Base-by-base conservation (phyloP, 1,284 basidiomycete species). In the Anthracocystis setariae region DNA sequence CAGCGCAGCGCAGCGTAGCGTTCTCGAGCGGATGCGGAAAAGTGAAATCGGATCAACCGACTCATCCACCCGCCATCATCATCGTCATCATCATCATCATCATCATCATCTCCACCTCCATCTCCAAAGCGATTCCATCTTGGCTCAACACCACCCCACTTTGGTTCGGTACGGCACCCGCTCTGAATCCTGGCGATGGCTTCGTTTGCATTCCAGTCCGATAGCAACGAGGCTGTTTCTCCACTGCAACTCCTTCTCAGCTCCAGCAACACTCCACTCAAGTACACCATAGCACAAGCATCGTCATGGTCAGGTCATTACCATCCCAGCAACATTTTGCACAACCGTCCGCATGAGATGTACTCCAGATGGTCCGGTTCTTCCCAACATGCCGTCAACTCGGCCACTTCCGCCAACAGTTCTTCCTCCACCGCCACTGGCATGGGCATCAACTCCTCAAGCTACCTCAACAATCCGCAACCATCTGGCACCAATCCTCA, bases 301-400 rank as follows among this genome's bases (percentile, higher is more conserved):
- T 82, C 80, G 15, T 78, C 78, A 12, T 78, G 79, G 58, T 76
- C 76, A 25, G 69, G 78, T 23, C 37, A 65, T 29, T 83, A 80
- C 47, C 62, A 62, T 43, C 82, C 82, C 3, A 51, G 68, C 51
- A 73, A 81, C 60, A 76, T 82, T 57, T 65, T 76, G 15, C 45
- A 62, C 32, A 72, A 78, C 48, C 63, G 61, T 2, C 79, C 81
- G 0, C 50, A 57, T 24, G 79, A 80, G 29, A 71, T 79, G 37
- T 58, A 65, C 15, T 73, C 72, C 24, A 46, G 80, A 17, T 72
- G 79, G 77, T 75, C 78, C 68, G 54, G 74, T 35, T 64, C 70
- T 7, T 73, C 70, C 0, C 65, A 73, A 35, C 67, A 62, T 33
- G 65, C 62, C 38, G 38, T 32, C 56, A 51, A 54, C 27, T 25